A percentile compares a stretch with the other conserved stretches of the same genome.
Evolutionary conservation across 768 basidiomycete species (phyloP).

Genomic region (Podaxis pistillaris): DNA sequence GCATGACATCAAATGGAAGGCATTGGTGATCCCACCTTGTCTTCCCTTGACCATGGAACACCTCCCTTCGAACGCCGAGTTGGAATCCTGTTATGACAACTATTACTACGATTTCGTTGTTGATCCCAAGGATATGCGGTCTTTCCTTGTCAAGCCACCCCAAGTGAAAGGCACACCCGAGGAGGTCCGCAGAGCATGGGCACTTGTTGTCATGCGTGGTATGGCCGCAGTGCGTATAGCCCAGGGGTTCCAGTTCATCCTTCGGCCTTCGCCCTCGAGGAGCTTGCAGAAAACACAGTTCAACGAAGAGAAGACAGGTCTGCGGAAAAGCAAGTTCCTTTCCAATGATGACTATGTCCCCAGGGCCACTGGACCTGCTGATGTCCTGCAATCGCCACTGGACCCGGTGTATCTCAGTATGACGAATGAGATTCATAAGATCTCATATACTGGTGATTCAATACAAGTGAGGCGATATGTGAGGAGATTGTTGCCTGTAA

Average conservation of each 20-base stretch:
- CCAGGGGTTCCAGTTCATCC: conserved; percentile 93
- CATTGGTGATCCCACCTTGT: conserved; percentile 80
- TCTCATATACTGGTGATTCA: conserved; percentile 87
- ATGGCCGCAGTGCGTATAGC: conserved; percentile 92
- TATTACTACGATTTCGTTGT: conserved; percentile 89
- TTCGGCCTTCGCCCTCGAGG: conserved; percentile 41
- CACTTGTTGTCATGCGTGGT: conserved; percentile 80
- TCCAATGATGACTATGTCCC: conserved; percentile 52
- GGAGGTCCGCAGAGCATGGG: conserved; percentile 67
- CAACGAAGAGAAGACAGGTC: conserved; percentile 28
- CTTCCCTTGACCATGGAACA: conserved; percentile 90
- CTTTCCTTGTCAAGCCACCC: conserved; percentile 79
- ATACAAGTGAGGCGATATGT: conserved; percentile 89
- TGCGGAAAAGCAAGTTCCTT: conserved; percentile 54
- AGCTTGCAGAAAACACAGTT: conserved; percentile 22
- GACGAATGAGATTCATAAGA: conserved; percentile 92
- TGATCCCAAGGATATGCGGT: conserved; percentile 79
- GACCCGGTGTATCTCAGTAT: conserved; percentile 90
- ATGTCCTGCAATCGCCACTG: conserved; percentile 54
- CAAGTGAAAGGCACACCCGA: conserved; percentile 46
- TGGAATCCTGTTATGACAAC: conserved; percentile 75
- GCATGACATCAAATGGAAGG: conserved; percentile 91
- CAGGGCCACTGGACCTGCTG: conserved; percentile 62
- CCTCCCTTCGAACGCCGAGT: conserved; percentile 73
- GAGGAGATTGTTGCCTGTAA: conserved; percentile 62